Base-by-base conservation (phyloP, 2,329 filamentous ascomycete genomes). In the Penicillium oxalicum region DNA sequence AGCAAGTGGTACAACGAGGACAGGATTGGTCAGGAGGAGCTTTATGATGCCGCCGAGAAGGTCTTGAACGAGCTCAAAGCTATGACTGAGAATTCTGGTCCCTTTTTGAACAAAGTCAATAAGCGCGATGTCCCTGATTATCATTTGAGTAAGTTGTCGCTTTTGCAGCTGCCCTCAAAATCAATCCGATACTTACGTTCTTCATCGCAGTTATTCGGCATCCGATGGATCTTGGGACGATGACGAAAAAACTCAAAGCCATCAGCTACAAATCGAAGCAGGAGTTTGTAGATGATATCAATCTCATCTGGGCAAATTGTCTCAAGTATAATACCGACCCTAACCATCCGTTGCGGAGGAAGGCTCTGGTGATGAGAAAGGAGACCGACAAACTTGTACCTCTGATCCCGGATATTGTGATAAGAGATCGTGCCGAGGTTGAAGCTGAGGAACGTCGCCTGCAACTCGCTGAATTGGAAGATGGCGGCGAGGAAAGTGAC, bases 1-100 rank as follows among this genome's bases (percentile, higher is more conserved):
- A 97, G 91, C 70, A 98, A 98, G 72, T 98, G 93, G 93, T 91
- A 93, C 3, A 97, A 87, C 67, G 93, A 97, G 69, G 93, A 98
- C 60, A 93, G 94, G 59, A 86, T 98, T 53, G 91, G 93, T 51
- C 93, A 98, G 70, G 93, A 98, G 70, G 93, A 98, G 70, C 78
- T 98, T 5, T 98, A 98, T 66, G 93, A 98, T 73, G 89, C 93
- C 9, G 78, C 93, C 11, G 93, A 98, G 68, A 97, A 97, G 73
- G 93, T 98, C 45, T 77, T 98, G 62, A 95, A 91, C 63, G 91
- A 97, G 68, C 82, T 98, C 48, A 97, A 97, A 70, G 93, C 93
- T 33, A 91, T 94, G 74, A 95, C 90, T 2, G 93, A 98, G 69
- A 94, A 96, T 69, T 96, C 93, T 1, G 89, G 88, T n/a, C 90